Evolutionary conservation across 164 flowering plant species (phyloP), one percentile per base, ranked within the genome.

Genomic region (Tetrastigma voinierianum): DNA sequence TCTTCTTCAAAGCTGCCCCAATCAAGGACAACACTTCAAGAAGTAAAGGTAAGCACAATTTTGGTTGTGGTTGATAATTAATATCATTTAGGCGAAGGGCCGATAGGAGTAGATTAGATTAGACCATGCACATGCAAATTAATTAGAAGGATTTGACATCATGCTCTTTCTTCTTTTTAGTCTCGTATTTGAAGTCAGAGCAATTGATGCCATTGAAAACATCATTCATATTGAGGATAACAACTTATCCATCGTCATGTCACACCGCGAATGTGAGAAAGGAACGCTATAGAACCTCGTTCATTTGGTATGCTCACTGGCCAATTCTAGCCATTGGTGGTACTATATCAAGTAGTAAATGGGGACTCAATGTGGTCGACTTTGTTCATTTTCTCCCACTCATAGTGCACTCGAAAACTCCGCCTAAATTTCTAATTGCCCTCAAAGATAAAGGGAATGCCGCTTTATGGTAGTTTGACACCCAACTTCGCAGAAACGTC

Each of bases 231-330:
- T 25, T 25, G 40, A 4, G 6, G 6, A 25, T 25, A 25, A 25
- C 40, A 2, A 14, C 4, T 9, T 44, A 2, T 4, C 71, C 71
- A n/a, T 51, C 32, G 10, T 25, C 13, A 12, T 18, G 59, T 68
- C 71, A 12, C 43, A 25, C 66, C 61, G 71, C 51, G 66, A 44
- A 51, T 68, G 61, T 2, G 71, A 68, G 59, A 61, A 68, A 32
- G 71, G 71, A 51, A 68, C 53, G 9, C 61, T 60, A 43, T 66
- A 68, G 58, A 13, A 40, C 71, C 71, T 8, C 17, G 12, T 58
- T 65, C 18, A 68, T 44, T 25, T 9, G 5, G 14, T 68, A 25
- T 7, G 40, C 6, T 71, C 17, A 66, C 52, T n/a, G 32, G 32
- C 65, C 17, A n/a, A 65, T 45, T 54, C 1, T 51, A 6, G 59